phyloP scores from a whole-genome alignment of 1,139 yeast species.

The Casaregolazyma suthepensis region DNA sequence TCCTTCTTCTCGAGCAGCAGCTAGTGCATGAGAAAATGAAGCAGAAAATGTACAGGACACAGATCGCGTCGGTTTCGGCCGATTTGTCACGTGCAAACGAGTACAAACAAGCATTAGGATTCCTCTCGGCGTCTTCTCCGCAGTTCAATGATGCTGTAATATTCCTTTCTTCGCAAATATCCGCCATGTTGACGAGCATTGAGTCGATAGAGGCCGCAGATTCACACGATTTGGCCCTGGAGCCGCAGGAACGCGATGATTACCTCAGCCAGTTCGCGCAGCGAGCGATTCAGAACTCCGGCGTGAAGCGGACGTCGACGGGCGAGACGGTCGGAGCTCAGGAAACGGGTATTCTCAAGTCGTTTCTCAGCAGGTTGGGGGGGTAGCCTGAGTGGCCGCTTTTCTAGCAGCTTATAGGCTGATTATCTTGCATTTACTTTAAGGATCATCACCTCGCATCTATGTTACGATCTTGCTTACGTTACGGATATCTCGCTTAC shows the following conservation, averaged over 20 bases:
- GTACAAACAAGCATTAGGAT: slow-evolving; percentile 34
- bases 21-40: slow-evolving; percentile 23
- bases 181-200: slow-evolving; percentile 13
- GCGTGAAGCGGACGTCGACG: slow-evolving; percentile 3
- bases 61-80: slow-evolving; percentile 24
- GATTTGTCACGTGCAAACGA: slow-evolving; percentile 34
- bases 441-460: too few species aligned
- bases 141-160: slow-evolving; percentile 45
- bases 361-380: background rate
- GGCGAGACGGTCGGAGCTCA: background rate
- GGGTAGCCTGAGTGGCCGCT: background rate
- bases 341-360: background rate
- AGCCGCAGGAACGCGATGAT: slow-evolving; percentile 14
- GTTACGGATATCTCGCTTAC: too few species aligned
- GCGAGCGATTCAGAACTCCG: slow-evolving; percentile 17
- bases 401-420: too few species aligned
- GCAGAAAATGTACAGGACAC: background rate
- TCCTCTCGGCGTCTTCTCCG: slow-evolving; percentile 39
- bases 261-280: slow-evolving; percentile 18
- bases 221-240: background rate
- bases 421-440: too few species aligned
- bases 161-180: slow-evolving; percentile 38
- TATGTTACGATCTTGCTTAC: too few species aligned
- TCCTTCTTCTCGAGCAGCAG: slow-evolving; percentile 38
- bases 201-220: slow-evolving; percentile 1